These are phyloP conservation scores for Hirsutella rhossiliensis DNA, from an alignment of 2,329 filamentous ascomycete species.

Conservation along the genomic window DNA sequence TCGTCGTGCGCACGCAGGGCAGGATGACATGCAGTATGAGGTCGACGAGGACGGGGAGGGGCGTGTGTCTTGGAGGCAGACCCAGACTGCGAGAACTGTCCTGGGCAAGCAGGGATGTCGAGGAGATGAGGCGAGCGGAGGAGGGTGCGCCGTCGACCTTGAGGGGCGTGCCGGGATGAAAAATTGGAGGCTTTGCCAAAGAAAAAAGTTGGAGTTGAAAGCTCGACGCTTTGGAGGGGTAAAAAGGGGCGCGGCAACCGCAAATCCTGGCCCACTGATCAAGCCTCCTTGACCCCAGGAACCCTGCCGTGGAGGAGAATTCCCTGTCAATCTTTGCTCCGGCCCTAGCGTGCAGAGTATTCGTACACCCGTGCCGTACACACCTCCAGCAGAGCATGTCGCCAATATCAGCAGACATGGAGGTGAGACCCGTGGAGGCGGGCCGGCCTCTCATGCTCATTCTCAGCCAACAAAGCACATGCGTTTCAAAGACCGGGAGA, in stretches of 20 bases:
- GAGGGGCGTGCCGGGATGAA: constrained; percentile 4
- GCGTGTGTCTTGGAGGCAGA: not conserved
- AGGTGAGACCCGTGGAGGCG: constrained; percentile 1
- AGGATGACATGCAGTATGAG: not conserved
- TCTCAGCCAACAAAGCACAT: not conserved
- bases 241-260: not conserved
- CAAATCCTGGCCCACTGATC: not conserved
- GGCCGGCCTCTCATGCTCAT: not conserved
- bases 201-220: constrained; percentile 2
- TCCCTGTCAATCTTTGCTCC: constrained; percentile 1
- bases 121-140: not conserved
- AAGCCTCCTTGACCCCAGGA: constrained; percentile 2
- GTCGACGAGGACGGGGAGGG: not conserved
- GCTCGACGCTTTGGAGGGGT: not conserved
- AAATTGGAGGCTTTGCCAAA: constrained; percentile 2
- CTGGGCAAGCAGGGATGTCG: not conserved
- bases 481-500: not conserved
- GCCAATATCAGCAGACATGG: constrained; percentile 2
- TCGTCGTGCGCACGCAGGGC: not conserved
- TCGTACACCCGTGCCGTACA: not conserved
- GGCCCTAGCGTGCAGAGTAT: not conserved
- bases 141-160: not conserved
- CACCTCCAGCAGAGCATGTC: not conserved
- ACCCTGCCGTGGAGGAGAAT: not conserved
- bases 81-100: not conserved